Conservation (phyloP, 371 early-diverging fungal genomes). For the Mucor circinelloides region DNA sequence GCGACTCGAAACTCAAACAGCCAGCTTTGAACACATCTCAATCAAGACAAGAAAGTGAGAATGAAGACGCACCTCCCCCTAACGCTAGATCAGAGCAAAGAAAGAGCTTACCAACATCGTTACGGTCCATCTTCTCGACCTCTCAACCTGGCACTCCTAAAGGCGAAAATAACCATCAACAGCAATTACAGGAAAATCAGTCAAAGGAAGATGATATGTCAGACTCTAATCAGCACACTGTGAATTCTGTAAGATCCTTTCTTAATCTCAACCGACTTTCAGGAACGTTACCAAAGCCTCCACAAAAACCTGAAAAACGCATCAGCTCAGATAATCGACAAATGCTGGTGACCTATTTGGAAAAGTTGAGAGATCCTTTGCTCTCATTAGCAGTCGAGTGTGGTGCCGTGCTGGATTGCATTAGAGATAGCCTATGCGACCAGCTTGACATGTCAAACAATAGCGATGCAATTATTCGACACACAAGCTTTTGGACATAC, state of each 20-base stretch:
- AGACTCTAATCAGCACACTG: slow-evolving; percentile 31
- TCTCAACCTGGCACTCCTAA: not conserved
- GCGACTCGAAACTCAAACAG: no score
- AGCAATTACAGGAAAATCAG: no score
- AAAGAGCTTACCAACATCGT: not conserved
- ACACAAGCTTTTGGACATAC: slow-evolving; percentile 28
- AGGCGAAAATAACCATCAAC: not conserved
- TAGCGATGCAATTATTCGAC: slow-evolving; percentile 35
- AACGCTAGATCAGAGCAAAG: not conserved
- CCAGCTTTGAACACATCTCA: no score
- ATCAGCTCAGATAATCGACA: slow-evolving; percentile 48
- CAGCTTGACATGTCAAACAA: slow-evolving; percentile 55
- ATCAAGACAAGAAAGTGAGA: not conserved
- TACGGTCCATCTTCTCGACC: not conserved
- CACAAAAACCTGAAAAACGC: slow-evolving; percentile 39
- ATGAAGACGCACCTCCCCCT: not conserved
- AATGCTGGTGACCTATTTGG: slow-evolving; percentile 51
- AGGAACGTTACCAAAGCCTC: slow-evolving; percentile 17
- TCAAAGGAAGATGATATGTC: not conserved
- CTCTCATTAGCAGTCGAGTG: slow-evolving; percentile 51
- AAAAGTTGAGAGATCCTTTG: slow-evolving; percentile 55
- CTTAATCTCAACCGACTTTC: slow-evolving; percentile 20
- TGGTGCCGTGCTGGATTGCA: slow-evolving; percentile 43
- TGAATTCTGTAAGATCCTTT: slow-evolving; percentile 33
- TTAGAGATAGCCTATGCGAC: slow-evolving; percentile 38